These are phyloP conservation scores for Calonectria leucothoes DNA, from an alignment of 2,329 filamentous ascomycete species.

Conservation along the genomic window DNA sequence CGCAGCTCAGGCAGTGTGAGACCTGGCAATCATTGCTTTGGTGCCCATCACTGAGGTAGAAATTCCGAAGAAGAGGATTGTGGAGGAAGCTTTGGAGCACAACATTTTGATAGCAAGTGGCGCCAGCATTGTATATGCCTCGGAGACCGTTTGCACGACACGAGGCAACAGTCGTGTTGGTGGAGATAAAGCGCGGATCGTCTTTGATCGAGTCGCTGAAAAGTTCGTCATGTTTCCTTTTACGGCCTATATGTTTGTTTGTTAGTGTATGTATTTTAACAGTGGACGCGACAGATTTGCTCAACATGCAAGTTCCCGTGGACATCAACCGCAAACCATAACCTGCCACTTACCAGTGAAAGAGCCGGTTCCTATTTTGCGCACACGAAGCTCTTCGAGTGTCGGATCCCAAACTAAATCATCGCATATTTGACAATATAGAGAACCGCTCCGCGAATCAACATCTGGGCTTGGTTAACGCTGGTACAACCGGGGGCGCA, in stretches of 20 bases:
- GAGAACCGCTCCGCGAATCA: slow-evolving; percentile 78
- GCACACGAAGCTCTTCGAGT: slow-evolving; percentile 78
- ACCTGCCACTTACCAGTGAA: slow-evolving; percentile 66
- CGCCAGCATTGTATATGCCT: slow-evolving; percentile 97
- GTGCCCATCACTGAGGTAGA: slow-evolving; percentile 92
- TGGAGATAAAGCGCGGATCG: slow-evolving; percentile 80
- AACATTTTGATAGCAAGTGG: slow-evolving; percentile 98
- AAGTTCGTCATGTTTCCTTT: slow-evolving; percentile 80
- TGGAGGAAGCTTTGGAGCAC: slow-evolving; percentile 94
- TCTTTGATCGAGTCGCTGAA: slow-evolving; percentile 74
- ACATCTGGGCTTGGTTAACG: slow-evolving; percentile 67
- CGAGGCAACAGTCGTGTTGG: slow-evolving; percentile 82
- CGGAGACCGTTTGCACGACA: slow-evolving; percentile 90
- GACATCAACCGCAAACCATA: background rate
- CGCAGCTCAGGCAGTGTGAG: slow-evolving; percentile 74
- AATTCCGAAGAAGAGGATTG: slow-evolving; percentile 91
- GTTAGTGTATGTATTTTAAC: background rate
- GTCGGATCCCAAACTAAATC: slow-evolving; percentile 88
- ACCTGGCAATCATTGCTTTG: slow-evolving; percentile 78
- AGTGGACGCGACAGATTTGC: background rate
- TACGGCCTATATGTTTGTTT: slow-evolving; percentile 63
- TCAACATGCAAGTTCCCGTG: background rate
- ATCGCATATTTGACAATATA: slow-evolving; percentile 86
- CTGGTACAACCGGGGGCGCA: background rate
- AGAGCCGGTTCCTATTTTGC: slow-evolving; percentile 75